Conservation (phyloP, 2,329 filamentous ascomycete species). For the Thyridium curvatum region DNA sequence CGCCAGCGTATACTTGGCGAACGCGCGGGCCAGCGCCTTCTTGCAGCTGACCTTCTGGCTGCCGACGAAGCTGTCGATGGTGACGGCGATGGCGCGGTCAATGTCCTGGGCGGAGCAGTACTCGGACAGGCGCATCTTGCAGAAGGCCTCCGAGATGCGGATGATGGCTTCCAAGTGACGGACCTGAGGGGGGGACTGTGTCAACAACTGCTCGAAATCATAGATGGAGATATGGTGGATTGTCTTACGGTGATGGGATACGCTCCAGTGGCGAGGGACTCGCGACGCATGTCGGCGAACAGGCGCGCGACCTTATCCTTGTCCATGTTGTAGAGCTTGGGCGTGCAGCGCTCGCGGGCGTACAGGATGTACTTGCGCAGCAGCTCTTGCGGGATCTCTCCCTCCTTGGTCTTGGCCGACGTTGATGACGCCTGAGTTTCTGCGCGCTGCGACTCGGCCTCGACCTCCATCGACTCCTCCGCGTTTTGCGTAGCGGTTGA, state of each 20-base stretch:
- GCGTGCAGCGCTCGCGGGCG: constrained; percentile 78
- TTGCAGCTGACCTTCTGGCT: constrained; percentile 97
- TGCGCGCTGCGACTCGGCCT: constrained; percentile 32
- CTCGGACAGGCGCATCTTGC: constrained; percentile 95
- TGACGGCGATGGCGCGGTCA: constrained; percentile 93
- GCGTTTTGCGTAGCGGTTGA: constrained; percentile 28
- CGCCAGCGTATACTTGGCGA: constrained; percentile 82
- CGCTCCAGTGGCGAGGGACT: constrained; percentile 86
- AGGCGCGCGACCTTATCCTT: constrained; percentile 93
- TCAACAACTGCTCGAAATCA: background rate
- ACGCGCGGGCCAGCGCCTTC: constrained; percentile 87
- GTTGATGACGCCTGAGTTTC: constrained; percentile 18
- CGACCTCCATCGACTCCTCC: constrained; percentile 55
- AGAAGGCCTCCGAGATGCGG: constrained; percentile 89
- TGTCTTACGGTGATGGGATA: constrained; percentile 91
- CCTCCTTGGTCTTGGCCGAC: constrained; percentile 33
- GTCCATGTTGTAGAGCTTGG: constrained; percentile 95
- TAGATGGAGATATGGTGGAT: background rate
- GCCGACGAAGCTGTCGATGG: constrained; percentile 91
- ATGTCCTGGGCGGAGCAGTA: constrained; percentile 89
- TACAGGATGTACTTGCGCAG: constrained; percentile 96
- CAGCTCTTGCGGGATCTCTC: constrained; percentile 83
- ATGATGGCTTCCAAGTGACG: constrained; percentile 98
- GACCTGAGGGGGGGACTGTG: constrained; percentile 48
- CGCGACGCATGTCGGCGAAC: constrained; percentile 93